These are phyloP conservation scores for Penicillium flavigenum DNA, from an alignment of 495 filamentous ascomycete species.

Conservation along the genomic window DNA sequence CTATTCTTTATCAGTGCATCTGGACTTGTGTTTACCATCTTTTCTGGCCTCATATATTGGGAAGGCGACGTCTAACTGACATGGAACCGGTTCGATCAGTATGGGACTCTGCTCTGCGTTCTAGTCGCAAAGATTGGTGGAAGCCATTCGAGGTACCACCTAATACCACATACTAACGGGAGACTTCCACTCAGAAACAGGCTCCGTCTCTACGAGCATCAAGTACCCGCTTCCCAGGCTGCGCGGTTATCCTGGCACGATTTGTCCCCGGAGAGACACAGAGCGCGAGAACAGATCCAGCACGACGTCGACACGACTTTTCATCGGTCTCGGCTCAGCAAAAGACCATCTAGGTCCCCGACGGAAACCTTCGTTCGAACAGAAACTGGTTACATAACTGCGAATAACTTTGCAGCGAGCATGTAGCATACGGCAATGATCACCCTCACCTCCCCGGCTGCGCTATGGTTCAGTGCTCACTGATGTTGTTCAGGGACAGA, in stretches of 20 bases:
- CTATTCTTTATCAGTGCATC: neutral
- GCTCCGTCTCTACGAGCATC: neutral
- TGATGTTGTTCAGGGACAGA: neutral
- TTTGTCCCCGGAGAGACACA: neutral
- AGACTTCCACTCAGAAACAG: neutral
- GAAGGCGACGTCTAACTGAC: neutral
- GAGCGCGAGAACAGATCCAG: neutral
- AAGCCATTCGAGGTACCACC: neutral
- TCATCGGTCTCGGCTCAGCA: neutral
- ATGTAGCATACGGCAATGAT: neutral
- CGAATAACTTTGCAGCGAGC: neutral
- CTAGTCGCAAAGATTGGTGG: neutral
- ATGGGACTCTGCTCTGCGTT: neutral
- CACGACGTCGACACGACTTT: neutral
- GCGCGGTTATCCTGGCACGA: neutral
- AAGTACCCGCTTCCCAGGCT: neutral
- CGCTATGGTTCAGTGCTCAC: neutral
- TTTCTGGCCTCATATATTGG: neutral
- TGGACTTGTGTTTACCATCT: neutral
- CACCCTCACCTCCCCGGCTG: neutral
- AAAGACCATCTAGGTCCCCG: neutral
- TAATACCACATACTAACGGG: neutral
- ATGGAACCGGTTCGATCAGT: too few relatives aligned
- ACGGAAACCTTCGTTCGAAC: neutral
- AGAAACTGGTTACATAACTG: constrained; percentile 1